These are phyloP conservation scores for Solanum etuberosum DNA, from an alignment of 257 asterid species.

Conservation along the genomic window DNA sequence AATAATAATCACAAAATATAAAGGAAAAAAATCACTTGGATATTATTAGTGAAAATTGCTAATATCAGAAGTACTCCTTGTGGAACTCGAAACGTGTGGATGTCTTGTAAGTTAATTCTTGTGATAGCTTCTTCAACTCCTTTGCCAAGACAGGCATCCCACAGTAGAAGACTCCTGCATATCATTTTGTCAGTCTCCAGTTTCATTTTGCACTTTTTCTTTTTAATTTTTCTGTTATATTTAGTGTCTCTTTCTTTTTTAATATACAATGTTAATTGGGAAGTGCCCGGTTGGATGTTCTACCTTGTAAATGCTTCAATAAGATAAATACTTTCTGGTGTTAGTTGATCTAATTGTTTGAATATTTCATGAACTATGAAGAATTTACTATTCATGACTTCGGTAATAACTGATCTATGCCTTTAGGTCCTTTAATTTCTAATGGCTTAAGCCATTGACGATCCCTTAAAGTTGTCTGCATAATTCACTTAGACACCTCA, in stretches of 20 bases:
- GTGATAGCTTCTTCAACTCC: constrained; percentile 61
- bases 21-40: not conserved
- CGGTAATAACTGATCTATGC: not conserved
- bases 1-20: constrained; percentile 20
- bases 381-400: not conserved
- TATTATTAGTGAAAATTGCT: not conserved
- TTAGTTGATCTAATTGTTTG: not conserved
- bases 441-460: too few relatives aligned
- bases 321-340: not conserved
- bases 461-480: too few relatives aligned
- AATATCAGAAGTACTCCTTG: constrained; percentile 53
- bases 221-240: not conserved
- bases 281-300: not conserved
- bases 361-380: not conserved
- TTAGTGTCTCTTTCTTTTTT: not conserved
- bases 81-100: constrained; percentile 75
- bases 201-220: not conserved
- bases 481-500: too few relatives aligned
- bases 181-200: not conserved
- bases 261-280: not conserved
- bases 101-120: constrained; percentile 59
- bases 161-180: constrained; percentile 69
- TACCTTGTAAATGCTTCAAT: not conserved
- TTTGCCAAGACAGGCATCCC: constrained; percentile 69
- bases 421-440: not conserved